Evolutionary conservation across 306 rosid species (phyloP).

Genomic region (Clitoria ternatea): DNA sequence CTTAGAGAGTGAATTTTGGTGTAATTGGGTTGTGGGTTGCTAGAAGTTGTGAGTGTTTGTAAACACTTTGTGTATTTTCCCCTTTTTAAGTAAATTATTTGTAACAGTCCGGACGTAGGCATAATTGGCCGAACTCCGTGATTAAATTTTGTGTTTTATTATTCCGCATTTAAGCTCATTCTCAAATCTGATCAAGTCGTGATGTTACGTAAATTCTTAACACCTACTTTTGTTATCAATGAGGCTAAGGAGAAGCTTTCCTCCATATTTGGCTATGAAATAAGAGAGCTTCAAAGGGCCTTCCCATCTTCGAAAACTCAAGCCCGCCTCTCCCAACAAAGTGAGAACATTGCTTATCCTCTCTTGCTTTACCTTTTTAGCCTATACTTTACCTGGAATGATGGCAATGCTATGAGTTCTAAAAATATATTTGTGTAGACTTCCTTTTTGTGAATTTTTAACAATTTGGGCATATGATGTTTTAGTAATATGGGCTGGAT

Average conservation of each 20-base stretch:
- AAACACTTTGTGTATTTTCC: too few relatives aligned
- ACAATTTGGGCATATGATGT: neutral
- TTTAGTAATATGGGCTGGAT: neutral
- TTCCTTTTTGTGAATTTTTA: neutral
- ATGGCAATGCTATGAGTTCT: neutral
- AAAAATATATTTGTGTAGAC: neutral
- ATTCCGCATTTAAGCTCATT: too few relatives aligned
- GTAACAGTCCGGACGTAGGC: too few relatives aligned
- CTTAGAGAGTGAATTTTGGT: too few relatives aligned
- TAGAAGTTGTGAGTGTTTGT: too few relatives aligned
- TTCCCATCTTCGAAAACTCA: conserved; percentile 60
- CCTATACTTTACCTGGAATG: neutral
- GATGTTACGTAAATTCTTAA: too few relatives aligned
- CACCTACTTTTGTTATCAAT: conserved; percentile 56
- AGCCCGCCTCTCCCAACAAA: conserved; percentile 56
- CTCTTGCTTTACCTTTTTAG: too few relatives aligned
- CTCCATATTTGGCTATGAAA: conserved; percentile 70
- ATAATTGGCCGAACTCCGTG: too few relatives aligned
- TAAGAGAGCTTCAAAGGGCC: conserved; percentile 77
- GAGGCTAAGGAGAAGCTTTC: conserved; percentile 73
- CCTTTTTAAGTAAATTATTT: too few relatives aligned
- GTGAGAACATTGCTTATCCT: conserved; percentile 32
- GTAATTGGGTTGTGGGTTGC: too few relatives aligned
- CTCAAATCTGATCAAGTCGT: too few relatives aligned
- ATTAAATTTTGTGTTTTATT: too few relatives aligned